phyloP scores from a whole-genome alignment of 2,329 filamentous ascomycete genomes.

The Cladobotryum mycophilum region DNA sequence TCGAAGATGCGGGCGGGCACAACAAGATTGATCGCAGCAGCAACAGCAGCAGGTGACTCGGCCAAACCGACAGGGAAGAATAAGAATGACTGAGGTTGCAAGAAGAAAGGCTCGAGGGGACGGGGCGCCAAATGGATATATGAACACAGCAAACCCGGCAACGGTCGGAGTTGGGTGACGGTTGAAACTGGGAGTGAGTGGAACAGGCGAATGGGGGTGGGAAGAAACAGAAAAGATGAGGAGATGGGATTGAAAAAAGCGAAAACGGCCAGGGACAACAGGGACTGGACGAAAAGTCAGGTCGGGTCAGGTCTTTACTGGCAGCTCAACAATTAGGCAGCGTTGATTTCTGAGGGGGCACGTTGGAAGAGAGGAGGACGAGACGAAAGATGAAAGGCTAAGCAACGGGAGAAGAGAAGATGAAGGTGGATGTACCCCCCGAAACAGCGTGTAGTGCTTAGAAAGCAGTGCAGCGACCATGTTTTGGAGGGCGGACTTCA shows the following conservation, averaged over 20 bases:
- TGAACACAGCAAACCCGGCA: not conserved
- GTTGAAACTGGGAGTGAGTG: constrained; percentile 9
- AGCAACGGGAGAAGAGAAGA: constrained; percentile 9
- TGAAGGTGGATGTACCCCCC: constrained; percentile 9
- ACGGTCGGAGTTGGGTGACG: not conserved
- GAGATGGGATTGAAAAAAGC: not conserved
- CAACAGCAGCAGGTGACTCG: not conserved
- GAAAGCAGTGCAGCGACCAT: constrained; percentile 3
- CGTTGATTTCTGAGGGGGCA: not conserved
- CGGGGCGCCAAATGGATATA: not conserved
- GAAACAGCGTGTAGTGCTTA: constrained; percentile 7
- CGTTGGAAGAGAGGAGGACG: not conserved
- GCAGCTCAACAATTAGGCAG: too few species aligned
- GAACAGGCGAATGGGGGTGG: not conserved
- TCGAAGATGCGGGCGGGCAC: too few species aligned
- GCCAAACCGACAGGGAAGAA: not conserved
- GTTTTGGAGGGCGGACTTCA: constrained; percentile 2
- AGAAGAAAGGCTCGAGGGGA: not conserved
- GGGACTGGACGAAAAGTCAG: constrained; percentile 9
- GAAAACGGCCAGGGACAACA: constrained; percentile 16
- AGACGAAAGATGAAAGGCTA: not conserved
- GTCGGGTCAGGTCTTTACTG: too few species aligned
- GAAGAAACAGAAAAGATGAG: not conserved
- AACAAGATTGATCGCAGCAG: not conserved
- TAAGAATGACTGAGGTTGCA: too few species aligned